Percentiles rank a stretch among this genome's conserved stretches.
Conservation (phyloP, 805 yeast species). For the Saturnispora kantuleensis region DNA sequence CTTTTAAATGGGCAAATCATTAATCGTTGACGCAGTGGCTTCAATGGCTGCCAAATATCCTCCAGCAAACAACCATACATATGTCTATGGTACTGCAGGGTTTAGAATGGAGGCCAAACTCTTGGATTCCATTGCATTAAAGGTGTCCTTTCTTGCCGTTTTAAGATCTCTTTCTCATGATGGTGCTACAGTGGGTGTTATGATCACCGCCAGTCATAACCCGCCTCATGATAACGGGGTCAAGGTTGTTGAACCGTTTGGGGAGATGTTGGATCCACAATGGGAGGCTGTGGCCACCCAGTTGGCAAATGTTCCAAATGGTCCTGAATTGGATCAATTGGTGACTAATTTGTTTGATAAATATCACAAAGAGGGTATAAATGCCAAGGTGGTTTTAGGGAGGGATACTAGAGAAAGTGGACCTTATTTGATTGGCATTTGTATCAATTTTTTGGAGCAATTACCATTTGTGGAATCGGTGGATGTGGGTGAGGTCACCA, state of each 20-base stretch:
- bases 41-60: conserved; percentile 24
- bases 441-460: conserved; percentile 47
- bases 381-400: conserved; percentile 53
- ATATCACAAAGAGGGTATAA: conserved; percentile 33
- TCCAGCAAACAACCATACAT: conserved; percentile 35
- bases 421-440: conserved; percentile 46
- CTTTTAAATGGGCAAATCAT: neutral
- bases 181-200: conserved; percentile 72
- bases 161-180: conserved; percentile 64
- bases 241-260: conserved; percentile 87
- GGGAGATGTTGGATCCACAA: conserved; percentile 72
- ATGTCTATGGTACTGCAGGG: conserved; percentile 94
- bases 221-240: conserved; percentile 91
- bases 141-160: conserved; percentile 75
- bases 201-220: conserved; percentile 94
- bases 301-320: conserved; percentile 58
- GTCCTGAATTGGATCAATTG: conserved; percentile 26
- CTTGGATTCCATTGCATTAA: conserved; percentile 72
- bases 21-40: neutral
- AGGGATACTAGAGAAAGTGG: conserved; percentile 88
- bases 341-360: conserved; percentile 20
- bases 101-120: conserved; percentile 66
- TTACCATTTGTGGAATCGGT: conserved; percentile 26
- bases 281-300: conserved; percentile 83
- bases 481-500: conserved; percentile 68